Base-by-base conservation (phyloP, 495 filamentous ascomycete genomes). In the Physcia stellaris region DNA sequence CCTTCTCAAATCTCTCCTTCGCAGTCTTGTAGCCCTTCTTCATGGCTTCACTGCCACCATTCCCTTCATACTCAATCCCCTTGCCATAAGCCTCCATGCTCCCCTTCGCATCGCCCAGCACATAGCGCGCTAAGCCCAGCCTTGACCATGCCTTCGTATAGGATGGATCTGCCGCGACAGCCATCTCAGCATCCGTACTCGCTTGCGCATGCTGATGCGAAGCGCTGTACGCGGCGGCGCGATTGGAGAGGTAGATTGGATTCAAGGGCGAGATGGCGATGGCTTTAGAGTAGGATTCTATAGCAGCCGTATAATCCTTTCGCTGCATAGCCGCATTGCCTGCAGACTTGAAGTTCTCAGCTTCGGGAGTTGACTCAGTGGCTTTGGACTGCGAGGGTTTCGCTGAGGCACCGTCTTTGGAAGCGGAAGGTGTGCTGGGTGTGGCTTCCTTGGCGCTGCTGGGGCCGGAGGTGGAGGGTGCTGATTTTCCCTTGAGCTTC, bases 121-220 rank as follows among this genome's bases (percentile, higher is more conserved):
- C 86, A 54, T 85, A 98, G 17, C 79, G 69, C 24, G 90, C 90
- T 12, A 94, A 77, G 9, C 90, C 90, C 15, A 98, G 72, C 26
- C 90, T 68, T 46, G 76, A 83, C 90, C 90, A 98, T 6, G 84
- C 90, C 66, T 96, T 96, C 48, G 84, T 87, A 67, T 95, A 96
- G 50, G 76, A 81, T 18, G 90, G 85, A 56, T 96, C 90, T 24
- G 80, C 70, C 33, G 73, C 70, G 24, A 83, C 79, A 19, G 90
- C 88, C 41, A 86, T 67, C 63, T 95, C 86, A 20, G 90, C 90
- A 60, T 96, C 90, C 32, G 74, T 61, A 41, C 71, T 75, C 12
- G 90, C 90, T 46, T 77, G 70, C 37, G 79, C 75, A 59, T 93
- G 86, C 55, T 94, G 73, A n/a, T 71, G 64, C 18, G 73, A 72